Base-by-base conservation (phyloP, 2,329 filamentous ascomycete genomes). In the Ascochyta koolunga region DNA sequence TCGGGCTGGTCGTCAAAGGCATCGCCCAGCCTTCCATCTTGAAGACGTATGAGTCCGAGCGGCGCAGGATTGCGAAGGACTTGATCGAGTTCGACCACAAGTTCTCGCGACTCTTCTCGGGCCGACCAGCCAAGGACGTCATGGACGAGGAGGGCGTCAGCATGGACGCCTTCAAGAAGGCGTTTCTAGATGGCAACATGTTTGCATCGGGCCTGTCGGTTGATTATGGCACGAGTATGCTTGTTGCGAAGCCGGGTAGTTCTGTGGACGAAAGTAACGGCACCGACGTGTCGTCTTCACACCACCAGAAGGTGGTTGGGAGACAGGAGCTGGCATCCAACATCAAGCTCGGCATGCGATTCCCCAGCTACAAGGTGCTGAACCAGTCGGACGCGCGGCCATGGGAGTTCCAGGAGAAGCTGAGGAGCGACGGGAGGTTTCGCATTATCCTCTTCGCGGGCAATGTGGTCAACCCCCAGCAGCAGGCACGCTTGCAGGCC, bases 361-460 rank as follows among this genome's bases (percentile, higher is more conserved):
- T 88, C 64, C 79, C 81, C 5, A 83, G 79, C 53, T 80, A 80
- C 70, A 82, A 86, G 59, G 83, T 88, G 1, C 72, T 88, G 5
- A 84, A 83, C 56, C 86, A 89, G 61, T 70, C 79, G 2, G 78
- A 81, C 54, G 79, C 78, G 0, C 76, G 82, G 3, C 82, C 85
- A 0, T 86, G 82, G 79, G 80, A 86, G 33, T 78, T 89, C 38
- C 84, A 87, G 42, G 77, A 84, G 54, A 74, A 76, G 8, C 76
- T 89, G 18, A 78, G 75, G 32, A 79, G 78, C n/a, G 81, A 86
- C 61, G 85, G 86, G 1, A 77, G 81, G 1, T 88, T 84, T 70
- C 76, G 85, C 7, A 66, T 88, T 25, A 70, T 88, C 1, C 73
- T 90, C 1, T 89, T 90, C 59, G 80, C 84, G 0, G 87, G 87